Base-by-base conservation (phyloP, 2,329 filamentous ascomycete species). In the Pseudocercospora fuligena region DNA sequence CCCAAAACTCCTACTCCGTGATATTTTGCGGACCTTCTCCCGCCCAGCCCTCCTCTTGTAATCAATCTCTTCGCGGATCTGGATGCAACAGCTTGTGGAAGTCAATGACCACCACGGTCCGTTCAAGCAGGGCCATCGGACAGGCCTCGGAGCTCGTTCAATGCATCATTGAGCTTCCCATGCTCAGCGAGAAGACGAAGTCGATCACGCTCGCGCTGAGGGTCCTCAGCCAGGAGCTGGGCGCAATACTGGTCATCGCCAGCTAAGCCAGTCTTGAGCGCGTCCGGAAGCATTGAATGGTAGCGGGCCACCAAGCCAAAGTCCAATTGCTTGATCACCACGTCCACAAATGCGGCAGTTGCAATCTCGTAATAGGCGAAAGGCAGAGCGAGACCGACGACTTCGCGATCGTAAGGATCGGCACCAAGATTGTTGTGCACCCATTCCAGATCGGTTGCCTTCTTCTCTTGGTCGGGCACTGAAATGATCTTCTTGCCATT, bases 351-450 rank as follows among this genome's bases (percentile, higher is more conserved):
- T 1, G 90, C 85, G 36, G 83, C 79, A 0, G 87, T 85, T 0
- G 91, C 90, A 4, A 90, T 85, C 56, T 87, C 83, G 73, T 93
- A 93, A 76, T 93, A 93, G 0, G 86, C 89, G 0, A 89, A 82
- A 53, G 92, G 84, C 3, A 88, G 87, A 0, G 88, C 83, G 0
- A 90, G 85, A 0, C 90, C 86, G 8, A 84, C 81, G 0, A 93
- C 77, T 73, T 92, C 90, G 0, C 80, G 77, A 1, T 81, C 75
- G 70, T 87, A 92, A 0, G 82, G 81, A 71, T 93, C 90, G 0
- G 80, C 75, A 0, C 84, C 84, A 11, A 92, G 79, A 27, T 83
- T 64, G 0, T 76, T 57, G 5, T 67, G 69, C n/a, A 75, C 49
- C 51, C 72, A 72, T 1, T 60, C 63, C 1, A 74, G 67, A 5